A percentile compares a stretch with the other conserved stretches of the same genome.
phyloP scores from a whole-genome alignment of 441 rosid genomes.

The Sinapis alba region DNA sequence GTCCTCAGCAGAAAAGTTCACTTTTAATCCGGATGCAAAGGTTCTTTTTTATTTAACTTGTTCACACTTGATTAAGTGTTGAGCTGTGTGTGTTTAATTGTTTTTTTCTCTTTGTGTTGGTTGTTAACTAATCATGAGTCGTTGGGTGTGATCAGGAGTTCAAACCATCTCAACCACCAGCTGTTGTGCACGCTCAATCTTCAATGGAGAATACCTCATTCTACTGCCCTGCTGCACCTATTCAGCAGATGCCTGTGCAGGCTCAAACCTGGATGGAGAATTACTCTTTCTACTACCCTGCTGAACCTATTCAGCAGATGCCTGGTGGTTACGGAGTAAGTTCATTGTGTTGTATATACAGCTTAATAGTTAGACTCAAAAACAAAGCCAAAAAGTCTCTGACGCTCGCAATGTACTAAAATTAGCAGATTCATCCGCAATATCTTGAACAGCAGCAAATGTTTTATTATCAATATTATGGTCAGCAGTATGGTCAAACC shows the following conservation, averaged over 20 bases:
- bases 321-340: conserved; percentile 83
- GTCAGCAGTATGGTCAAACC: conserved; percentile 48
- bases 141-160: conserved; percentile 68
- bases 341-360: conserved; percentile 7
- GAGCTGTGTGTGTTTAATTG: neutral
- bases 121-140: conserved; percentile 10
- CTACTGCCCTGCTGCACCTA: conserved; percentile 56
- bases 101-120: neutral
- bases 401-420: neutral
- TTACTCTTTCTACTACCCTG: conserved; percentile 64
- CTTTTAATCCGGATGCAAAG: conserved; percentile 86
- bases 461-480: conserved; percentile 46
- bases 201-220: conserved; percentile 65
- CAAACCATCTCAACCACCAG: conserved; percentile 69
- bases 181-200: conserved; percentile 60
- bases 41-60: conserved; percentile 39
- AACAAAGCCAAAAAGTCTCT: neutral
- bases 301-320: conserved; percentile 56
- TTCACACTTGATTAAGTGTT: conserved; percentile 18
- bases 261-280: conserved; percentile 70
- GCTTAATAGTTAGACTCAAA: neutral
- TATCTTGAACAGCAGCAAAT: conserved; percentile 70
- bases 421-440: conserved; percentile 61
- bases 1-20: conserved; percentile 68
- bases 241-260: conserved; percentile 44